Conservation (phyloP, 768 basidiomycete genomes). For the Lanmaoa pseudosensibilis region DNA sequence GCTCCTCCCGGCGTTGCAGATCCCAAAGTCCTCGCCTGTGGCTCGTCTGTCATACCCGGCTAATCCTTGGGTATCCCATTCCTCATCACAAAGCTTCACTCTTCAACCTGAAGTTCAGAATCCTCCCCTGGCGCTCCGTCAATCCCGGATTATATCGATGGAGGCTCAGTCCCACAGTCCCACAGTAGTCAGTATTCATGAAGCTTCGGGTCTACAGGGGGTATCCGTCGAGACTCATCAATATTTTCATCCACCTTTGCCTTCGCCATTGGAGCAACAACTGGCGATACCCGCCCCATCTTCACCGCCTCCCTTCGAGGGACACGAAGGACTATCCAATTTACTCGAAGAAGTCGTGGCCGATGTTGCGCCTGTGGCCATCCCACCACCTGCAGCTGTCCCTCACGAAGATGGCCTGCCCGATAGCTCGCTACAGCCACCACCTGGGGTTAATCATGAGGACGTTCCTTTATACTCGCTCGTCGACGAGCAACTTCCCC, state of each 20-base stretch:
- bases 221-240: not conserved
- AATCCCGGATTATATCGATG: not conserved
- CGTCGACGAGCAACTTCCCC: constrained; percentile 24
- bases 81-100: not conserved
- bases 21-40: not conserved
- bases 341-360: not conserved
- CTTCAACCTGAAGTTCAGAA: not conserved
- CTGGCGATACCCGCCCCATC: not conserved
- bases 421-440: not conserved
- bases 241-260: not conserved
- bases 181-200: not conserved
- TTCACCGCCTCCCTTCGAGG: constrained; percentile 12
- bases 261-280: not conserved
- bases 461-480: constrained; percentile 25
- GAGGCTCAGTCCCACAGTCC: not conserved
- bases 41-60: not conserved
- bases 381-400: not conserved
- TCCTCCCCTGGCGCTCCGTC: not conserved
- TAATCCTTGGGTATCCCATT: not conserved
- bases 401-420: not conserved
- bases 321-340: not conserved
- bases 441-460: constrained; percentile 12
- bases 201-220: not conserved
- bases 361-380: not conserved
- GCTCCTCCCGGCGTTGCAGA: not conserved